Percentiles rank a stretch among this genome's conserved stretches.
Conservation (phyloP, 768 basidiomycete species). For the Dendrothele bispora region DNA sequence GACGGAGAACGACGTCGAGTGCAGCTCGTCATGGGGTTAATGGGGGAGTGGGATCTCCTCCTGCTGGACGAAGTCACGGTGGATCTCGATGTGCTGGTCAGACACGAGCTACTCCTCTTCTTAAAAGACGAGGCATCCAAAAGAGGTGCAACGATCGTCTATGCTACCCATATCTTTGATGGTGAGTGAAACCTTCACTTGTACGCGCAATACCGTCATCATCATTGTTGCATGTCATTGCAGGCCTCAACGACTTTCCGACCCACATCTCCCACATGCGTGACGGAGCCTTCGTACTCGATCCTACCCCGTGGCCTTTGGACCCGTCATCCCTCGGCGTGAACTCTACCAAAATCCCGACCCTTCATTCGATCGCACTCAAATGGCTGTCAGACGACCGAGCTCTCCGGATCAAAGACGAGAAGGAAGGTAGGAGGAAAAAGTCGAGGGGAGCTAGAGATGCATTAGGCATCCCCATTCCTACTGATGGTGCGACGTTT, state of each 20-base stretch:
- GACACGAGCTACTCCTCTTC: conserved; percentile 87
- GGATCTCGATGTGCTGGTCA: conserved; percentile 94
- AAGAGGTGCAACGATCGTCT: conserved; percentile 86
- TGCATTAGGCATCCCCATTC: conserved; percentile 53
- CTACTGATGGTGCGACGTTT: conserved; percentile 80
- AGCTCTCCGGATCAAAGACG: conserved; percentile 56
- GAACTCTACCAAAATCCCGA: conserved; percentile 20
- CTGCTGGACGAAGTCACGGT: conserved; percentile 97
- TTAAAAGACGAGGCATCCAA: conserved; percentile 78
- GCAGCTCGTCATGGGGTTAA: conserved; percentile 94
- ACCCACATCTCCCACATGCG: conserved; percentile 93
- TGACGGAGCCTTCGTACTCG: conserved; percentile 69
- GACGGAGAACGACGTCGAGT: conserved; percentile 87
- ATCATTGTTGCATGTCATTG: conserved; percentile 70
- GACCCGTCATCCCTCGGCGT: conserved; percentile 16
- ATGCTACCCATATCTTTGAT: conserved; percentile 73
- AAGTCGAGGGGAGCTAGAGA: conserved; percentile 68
- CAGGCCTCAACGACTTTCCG: conserved; percentile 88
- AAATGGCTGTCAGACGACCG: conserved; percentile 89
- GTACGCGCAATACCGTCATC: neutral
- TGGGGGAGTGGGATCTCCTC: conserved; percentile 92
- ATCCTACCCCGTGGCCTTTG: conserved; percentile 73
- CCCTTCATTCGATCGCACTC: conserved; percentile 74
- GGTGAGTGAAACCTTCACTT: too few relatives aligned
- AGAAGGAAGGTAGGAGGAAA: conserved; percentile 55